A percentile compares a stretch with the other conserved stretches of the same genome.
phyloP scores from a whole-genome alignment of 345 rosid species.

The Rhodomyrtus tomentosa region DNA sequence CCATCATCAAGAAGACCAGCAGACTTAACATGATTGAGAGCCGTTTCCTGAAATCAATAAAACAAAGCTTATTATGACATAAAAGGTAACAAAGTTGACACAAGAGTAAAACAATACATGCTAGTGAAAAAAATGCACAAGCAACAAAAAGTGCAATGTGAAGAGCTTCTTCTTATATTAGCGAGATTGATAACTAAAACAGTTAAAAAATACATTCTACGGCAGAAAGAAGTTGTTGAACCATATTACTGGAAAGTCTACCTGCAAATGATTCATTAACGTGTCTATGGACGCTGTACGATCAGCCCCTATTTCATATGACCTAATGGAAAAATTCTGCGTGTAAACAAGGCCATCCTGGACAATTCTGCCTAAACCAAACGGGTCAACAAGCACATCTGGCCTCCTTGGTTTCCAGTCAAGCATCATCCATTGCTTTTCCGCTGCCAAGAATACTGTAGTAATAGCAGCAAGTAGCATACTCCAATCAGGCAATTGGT shows the following conservation, averaged over 20 bases:
- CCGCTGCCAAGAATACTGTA: slow-evolving; percentile 91
- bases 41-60: slow-evolving; percentile 64
- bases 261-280: slow-evolving; percentile 94
- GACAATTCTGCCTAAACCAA: slow-evolving; percentile 84
- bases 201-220: not conserved
- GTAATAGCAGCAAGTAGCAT: slow-evolving; percentile 99
- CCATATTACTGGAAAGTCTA: slow-evolving; percentile 2
- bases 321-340: slow-evolving; percentile 93
- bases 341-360: slow-evolving; percentile 77
- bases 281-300: slow-evolving; percentile 98
- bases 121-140: not conserved
- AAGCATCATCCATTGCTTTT: slow-evolving; percentile 99
- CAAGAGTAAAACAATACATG: not conserved
- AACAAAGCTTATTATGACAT: not conserved
- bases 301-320: slow-evolving; percentile 98
- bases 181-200: not conserved
- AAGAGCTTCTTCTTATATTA: not conserved
- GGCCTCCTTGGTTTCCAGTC: slow-evolving; percentile 92
- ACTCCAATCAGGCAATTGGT: slow-evolving; percentile 98
- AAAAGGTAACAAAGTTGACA: not conserved
- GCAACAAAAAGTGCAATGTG: not conserved
- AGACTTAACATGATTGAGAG: slow-evolving; percentile 75
- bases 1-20: slow-evolving; percentile 92
- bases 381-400: slow-evolving; percentile 79
- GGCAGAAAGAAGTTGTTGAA: not conserved